Base-by-base conservation (phyloP, 805 yeast genomes). In the Candida golubevii region DNA sequence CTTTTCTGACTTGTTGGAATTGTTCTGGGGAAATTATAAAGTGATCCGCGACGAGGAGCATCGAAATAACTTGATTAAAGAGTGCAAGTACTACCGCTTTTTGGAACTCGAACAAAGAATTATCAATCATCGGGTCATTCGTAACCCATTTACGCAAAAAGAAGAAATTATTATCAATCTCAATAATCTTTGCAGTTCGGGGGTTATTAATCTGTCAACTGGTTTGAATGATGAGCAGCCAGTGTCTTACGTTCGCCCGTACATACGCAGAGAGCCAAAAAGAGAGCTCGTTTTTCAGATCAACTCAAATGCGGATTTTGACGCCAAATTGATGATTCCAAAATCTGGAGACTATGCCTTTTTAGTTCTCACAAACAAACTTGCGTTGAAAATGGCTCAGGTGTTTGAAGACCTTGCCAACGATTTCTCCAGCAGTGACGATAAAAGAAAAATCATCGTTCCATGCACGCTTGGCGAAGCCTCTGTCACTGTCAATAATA, bases 51-150 rank as follows among this genome's bases (percentile, higher is more conserved):
- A 74, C 44, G 84, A 80, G 34, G 60, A 62, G 1, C 85, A 82
- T 57, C 71, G 96, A 35, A 60, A 65, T 8, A 61, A 77, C 12
- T 66, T 89, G 46, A 61, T 83, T 8, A 71, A 71, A 41, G 97
- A 89, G 58, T 85, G 95, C 51, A 72, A 77, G 36, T 89, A 85
- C 63, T 89, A 87, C 61, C 71, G 91, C 38, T 83, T 89, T 53
- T 66, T 78, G 38, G 88, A 81, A 32, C 67, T 89, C 33, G 95
- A 85, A 59, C 95, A 88, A 64, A 64, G 73, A 47, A 59, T 89
- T 23, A 62, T 85, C n/a, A 74, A 75, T 39, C 78, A 75, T 53
- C 61, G 61, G 26, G 69, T 84, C 10, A 47, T 65, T 1, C 60
- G 61, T 38, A 83, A 85, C 53, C 84, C 87, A 0, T 71, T 78